Evolutionary conservation across 1,139 yeast species (phyloP).

Genomic region (Kurtzmaniella quercitrusa): DNA sequence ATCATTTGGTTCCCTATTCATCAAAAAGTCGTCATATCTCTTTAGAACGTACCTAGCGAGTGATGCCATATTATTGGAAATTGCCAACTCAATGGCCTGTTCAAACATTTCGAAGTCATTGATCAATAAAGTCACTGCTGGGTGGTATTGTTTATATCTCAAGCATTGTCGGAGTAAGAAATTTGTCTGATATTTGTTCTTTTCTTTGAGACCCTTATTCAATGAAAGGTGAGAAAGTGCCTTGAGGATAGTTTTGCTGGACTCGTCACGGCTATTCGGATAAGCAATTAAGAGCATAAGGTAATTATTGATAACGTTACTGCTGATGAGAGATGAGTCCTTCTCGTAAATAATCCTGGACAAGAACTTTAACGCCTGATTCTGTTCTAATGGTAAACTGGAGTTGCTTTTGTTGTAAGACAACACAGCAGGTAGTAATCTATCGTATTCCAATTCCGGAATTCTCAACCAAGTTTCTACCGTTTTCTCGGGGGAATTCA

Average conservation of each 20-base stretch:
- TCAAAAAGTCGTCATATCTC: slow-evolving; percentile 26
- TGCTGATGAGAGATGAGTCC: slow-evolving; percentile 26
- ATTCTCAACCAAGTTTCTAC: slow-evolving; percentile 77
- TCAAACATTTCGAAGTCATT: slow-evolving; percentile 63
- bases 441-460: slow-evolving; percentile 46
- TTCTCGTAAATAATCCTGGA: slow-evolving; percentile 56
- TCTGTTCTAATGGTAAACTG: slow-evolving; percentile 30
- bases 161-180: slow-evolving; percentile 74
- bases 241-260: slow-evolving; percentile 24
- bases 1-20: slow-evolving; percentile 11
- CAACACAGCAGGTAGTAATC: slow-evolving; percentile 71
- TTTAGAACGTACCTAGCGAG: slow-evolving; percentile 44
- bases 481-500: slow-evolving; percentile 67
- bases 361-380: slow-evolving; percentile 66
- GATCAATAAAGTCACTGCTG: slow-evolving; percentile 71
- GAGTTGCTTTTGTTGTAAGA: slow-evolving; percentile 53
- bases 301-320: slow-evolving; percentile 58
- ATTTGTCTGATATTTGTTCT: slow-evolving; percentile 53
- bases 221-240: slow-evolving; percentile 14
- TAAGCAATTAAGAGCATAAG: slow-evolving; percentile 68
- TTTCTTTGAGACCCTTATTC: background rate
- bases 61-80: slow-evolving; percentile 57
- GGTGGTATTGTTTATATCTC: slow-evolving; percentile 50
- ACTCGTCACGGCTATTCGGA: slow-evolving; percentile 37
- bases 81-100: slow-evolving; percentile 75